phyloP scores from a whole-genome alignment of 805 yeast species.

The Lachancea cidri region DNA sequence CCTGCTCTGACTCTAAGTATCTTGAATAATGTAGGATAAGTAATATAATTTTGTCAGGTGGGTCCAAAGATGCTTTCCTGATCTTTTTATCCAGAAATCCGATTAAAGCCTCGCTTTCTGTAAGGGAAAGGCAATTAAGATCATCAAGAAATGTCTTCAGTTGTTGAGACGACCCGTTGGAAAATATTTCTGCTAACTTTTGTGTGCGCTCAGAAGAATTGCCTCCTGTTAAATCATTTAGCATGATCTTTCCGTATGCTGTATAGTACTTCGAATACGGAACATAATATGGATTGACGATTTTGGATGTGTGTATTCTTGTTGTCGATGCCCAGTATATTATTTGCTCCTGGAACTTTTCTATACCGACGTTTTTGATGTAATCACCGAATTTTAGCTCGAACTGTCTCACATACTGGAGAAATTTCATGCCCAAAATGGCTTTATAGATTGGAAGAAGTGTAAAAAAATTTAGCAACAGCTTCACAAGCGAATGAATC shows the following conservation, averaged over 20 bases:
- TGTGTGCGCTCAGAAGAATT: slow-evolving; percentile 8
- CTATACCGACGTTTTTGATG: slow-evolving; percentile 19
- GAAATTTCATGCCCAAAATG: slow-evolving; percentile 28
- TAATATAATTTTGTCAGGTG: background rate
- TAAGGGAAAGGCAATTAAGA: background rate
- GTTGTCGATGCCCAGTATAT: slow-evolving; percentile 3
- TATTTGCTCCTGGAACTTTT: slow-evolving; percentile 18
- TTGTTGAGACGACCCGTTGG: background rate
- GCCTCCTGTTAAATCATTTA: slow-evolving; percentile 19
- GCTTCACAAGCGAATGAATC: slow-evolving; percentile 20
- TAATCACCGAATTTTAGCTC: slow-evolving; percentile 18
- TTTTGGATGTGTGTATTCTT: background rate
- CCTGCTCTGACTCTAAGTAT: background rate
- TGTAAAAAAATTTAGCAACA: slow-evolving; percentile 24
- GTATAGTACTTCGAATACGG: slow-evolving; percentile 15
- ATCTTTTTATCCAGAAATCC: background rate
- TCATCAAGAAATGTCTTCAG: background rate
- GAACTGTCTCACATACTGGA: slow-evolving; percentile 26
- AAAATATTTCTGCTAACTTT: background rate
- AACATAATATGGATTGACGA: slow-evolving; percentile 16
- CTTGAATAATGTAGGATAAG: background rate
- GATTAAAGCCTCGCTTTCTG: background rate
- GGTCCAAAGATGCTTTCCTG: background rate
- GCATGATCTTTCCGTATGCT: background rate
- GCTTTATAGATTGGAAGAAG: slow-evolving; percentile 17